Evolutionary conservation across 352 stramenopile genomes (phyloP).

Genomic region (Albugo candida): DNA sequence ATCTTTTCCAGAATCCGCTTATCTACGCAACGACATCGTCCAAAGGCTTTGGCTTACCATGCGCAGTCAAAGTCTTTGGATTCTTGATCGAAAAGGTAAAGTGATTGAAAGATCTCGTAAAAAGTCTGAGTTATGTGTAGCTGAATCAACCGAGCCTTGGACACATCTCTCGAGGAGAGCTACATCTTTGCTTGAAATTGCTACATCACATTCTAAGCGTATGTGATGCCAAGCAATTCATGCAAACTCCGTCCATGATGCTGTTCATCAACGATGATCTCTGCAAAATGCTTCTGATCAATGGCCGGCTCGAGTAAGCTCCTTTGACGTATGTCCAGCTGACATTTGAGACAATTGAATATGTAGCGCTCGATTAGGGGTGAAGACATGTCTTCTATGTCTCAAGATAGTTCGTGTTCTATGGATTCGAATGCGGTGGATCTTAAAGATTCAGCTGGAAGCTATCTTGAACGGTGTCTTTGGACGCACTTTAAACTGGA

Average conservation of each 20-base stretch:
- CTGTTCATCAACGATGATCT: slow-evolving; percentile 73
- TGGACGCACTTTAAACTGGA: slow-evolving; percentile 46
- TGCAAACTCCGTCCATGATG: slow-evolving; percentile 39
- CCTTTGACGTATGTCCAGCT: neutral
- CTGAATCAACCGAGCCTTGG: slow-evolving; percentile 22
- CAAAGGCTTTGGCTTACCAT: slow-evolving; percentile 43
- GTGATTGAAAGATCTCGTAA: neutral
- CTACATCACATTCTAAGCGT: slow-evolving; percentile 29
- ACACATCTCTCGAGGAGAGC: slow-evolving; percentile 17
- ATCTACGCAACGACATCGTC: slow-evolving; percentile 14
- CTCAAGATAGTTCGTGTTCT: slow-evolving; percentile 33
- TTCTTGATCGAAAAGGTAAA: slow-evolving; percentile 62
- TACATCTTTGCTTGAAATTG: slow-evolving; percentile 50
- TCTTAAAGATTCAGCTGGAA: slow-evolving; percentile 70
- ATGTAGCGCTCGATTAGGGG: too few species aligned
- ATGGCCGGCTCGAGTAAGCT: slow-evolving; percentile 40
- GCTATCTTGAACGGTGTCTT: slow-evolving; percentile 54
- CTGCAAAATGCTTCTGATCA: slow-evolving; percentile 48
- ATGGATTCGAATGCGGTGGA: slow-evolving; percentile 47
- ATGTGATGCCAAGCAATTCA: slow-evolving; percentile 28
- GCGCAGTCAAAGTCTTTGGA: slow-evolving; percentile 53
- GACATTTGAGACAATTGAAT: too few species aligned
- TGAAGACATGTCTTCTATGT: slow-evolving; percentile 1
- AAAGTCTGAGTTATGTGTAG: too few species aligned
- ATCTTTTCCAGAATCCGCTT: slow-evolving; percentile 33